These are phyloP conservation scores for Apostasia ramifera DNA, from an alignment of 106 monocot species.

Conservation along the genomic window DNA sequence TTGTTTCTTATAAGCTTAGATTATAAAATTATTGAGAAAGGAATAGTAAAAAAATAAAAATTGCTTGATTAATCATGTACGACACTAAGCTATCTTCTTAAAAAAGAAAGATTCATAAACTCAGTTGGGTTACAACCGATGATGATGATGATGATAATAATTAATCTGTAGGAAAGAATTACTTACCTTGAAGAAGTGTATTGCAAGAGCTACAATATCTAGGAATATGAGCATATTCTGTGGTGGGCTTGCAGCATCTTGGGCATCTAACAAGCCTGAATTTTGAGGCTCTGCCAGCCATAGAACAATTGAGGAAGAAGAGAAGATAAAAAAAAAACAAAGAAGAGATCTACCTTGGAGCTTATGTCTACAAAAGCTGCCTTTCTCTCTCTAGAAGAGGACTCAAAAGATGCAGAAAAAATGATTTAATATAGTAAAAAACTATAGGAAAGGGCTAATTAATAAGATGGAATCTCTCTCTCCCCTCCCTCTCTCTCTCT, in stretches of 20 bases:
- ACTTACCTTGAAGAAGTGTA: conserved; percentile 32
- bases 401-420: not conserved
- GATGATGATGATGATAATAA: not conserved
- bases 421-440: not conserved
- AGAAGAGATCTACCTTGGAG: not conserved
- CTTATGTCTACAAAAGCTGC: not conserved
- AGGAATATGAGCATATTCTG: conserved; percentile 34
- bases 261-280: conserved; percentile 54
- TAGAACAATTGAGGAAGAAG: not conserved
- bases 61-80: too few species aligned
- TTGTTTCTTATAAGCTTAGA: too few species aligned
- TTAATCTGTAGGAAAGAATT: not conserved
- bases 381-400: not conserved
- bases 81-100: too few species aligned
- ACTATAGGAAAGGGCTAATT: not conserved
- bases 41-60: too few species aligned
- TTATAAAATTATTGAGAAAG: too few species aligned
- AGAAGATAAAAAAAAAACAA: not conserved
- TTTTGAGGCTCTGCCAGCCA: conserved; percentile 1
- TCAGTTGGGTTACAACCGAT: not conserved
- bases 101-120: not conserved
- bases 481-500: not conserved
- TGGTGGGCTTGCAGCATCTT: conserved; percentile 40
- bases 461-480: not conserved
- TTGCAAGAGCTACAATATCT: conserved; percentile 52